Evolutionary conservation across 148 eudicot genomes (phyloP), one percentile per base, ranked within the genome.

Genomic region (Chenopodium quinoa): DNA sequence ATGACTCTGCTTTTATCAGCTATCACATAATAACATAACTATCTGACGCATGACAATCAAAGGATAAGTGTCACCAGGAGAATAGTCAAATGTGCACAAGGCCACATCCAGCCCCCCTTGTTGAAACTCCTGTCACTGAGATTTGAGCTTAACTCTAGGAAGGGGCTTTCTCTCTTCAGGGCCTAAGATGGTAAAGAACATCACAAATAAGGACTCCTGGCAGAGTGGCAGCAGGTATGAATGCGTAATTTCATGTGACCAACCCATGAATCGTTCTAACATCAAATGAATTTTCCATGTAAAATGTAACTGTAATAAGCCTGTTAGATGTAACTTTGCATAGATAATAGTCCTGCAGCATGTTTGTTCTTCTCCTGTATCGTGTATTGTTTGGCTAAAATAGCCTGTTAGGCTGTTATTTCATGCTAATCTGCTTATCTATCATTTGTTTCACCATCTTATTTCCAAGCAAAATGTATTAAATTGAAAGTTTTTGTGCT

Each of bases 131-230:
- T 4, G 19, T 56, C 22, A 16, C 62, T 56, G 62, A 56, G 62
- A 56, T 56, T 56, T 56, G 62, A 56, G 62, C 62, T 56, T 56
- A 5, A 19, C 62, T 79, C 82, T 85, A 23, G 85, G 87, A 25
- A 75, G 87, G 47, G 84, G 82, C 48, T 85, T 85, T 77, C 73
- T 81, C 78, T 80, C 86, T 50, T 76, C 73, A 14, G 86, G 86
- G 80, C 78, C 81, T 2, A 80, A 84, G 66, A 58, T 84, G 64
- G 64, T 73, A 27, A 82, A 83, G 22, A 78, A 47, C 82, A 58
- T 86, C 9, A n/a, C 82, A 32, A 80, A 71, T 12, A 40, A 40
- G 44, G 87, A 85, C 60, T 62, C 32, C 63, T 82, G 89, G 6
- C 84, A 85, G 6, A 73, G 83, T 82, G 89, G 6, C 84, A 85